Base-by-base conservation (phyloP, 768 basidiomycete species). In the Mrakia hoshinonis region DNA sequence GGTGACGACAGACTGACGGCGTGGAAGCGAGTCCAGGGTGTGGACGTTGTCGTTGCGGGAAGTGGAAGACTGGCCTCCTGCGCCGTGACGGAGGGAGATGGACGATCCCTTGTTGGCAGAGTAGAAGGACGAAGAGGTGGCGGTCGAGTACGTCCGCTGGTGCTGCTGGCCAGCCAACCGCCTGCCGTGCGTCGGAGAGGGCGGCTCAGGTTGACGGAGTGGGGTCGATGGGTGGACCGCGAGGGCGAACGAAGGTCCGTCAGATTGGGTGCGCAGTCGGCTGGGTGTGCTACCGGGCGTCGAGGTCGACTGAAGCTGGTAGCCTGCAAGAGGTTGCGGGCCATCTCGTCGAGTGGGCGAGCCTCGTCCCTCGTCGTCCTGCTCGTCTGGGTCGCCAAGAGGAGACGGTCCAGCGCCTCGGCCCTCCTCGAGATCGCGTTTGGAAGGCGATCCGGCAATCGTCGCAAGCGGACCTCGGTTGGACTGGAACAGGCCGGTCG, bases 211-310 rank as follows among this genome's bases (percentile, higher is more conserved):
- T 15, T 47, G 29, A 18, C 52, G 36, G 4, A 60, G 31, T 6
- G 68, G 68, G 15, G 68, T 61, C 1, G 68, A 51, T 20, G 68
- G 68, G 46, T 69, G 46, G n/a, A 69, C 60, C 58, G 60, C 58
- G 36, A 69, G 60, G 43, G 38, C 26, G 60, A 69, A 43, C 20
- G 47, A 26, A 6, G 64, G 46, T 51, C 48, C 34, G 34, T 34
- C 58, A 22, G 58, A 61, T 11, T 34, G 58, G 18, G 36, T 61
- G 34, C 58, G 58, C 13, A 61, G 58, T 15, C 58, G 58, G 26
- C 18, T 34, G 29, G 58, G 58, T 31, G 36, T 61, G 34, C 18
- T n/a, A 31, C 22, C 31, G 34, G 34, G 58, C 1, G 58, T 36
- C 13, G 31, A 22, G 36, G 36, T 36, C 5, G 31, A 38, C n/a